Conservation (phyloP, 1,284 basidiomycete species). For the Moniliophthora roreri region DNA sequence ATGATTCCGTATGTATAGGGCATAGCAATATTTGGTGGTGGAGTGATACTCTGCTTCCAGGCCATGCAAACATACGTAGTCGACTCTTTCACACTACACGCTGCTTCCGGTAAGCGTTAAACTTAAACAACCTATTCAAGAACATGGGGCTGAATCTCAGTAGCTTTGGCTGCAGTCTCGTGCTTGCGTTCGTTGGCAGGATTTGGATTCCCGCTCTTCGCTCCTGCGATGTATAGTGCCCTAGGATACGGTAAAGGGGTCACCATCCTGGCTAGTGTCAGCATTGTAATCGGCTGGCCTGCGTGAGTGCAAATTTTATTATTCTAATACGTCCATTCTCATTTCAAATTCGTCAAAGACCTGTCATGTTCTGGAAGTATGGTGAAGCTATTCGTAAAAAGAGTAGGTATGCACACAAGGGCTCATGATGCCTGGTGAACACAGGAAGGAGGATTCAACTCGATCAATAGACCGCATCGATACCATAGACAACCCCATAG, state of each 20-base stretch:
- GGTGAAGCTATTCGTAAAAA: constrained; percentile 12
- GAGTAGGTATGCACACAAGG: constrained; percentile 12
- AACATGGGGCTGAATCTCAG: constrained; percentile 20
- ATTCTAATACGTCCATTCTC: constrained; percentile 1
- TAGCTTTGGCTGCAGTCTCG: constrained; percentile 59
- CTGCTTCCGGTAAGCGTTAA: constrained; percentile 53
- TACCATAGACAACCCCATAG: too few species aligned
- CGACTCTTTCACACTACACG: constrained; percentile 64
- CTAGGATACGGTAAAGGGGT: constrained; percentile 67
- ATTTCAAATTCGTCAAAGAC: constrained; percentile 1
- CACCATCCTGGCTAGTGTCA: constrained; percentile 55
- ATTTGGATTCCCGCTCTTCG: constrained; percentile 70
- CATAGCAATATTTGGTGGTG: constrained; percentile 53
- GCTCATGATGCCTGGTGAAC: too few species aligned
- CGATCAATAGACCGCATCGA: too few species aligned
- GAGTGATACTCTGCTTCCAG: constrained; percentile 57
- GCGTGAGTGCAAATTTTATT: constrained; percentile 43
- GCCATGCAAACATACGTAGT: constrained; percentile 65
- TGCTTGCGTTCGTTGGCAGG: constrained; percentile 61
- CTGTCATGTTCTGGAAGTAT: constrained; percentile 15
- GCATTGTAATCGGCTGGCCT: constrained; percentile 62
- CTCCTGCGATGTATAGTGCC: constrained; percentile 60
- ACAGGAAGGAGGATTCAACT: too few species aligned
- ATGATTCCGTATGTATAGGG: constrained; percentile 43
- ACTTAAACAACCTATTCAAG: constrained; percentile 13